Evolutionary conservation across 1,284 basidiomycete genomes (phyloP).

Genomic region (Rhodotorula mucilaginosa): DNA sequence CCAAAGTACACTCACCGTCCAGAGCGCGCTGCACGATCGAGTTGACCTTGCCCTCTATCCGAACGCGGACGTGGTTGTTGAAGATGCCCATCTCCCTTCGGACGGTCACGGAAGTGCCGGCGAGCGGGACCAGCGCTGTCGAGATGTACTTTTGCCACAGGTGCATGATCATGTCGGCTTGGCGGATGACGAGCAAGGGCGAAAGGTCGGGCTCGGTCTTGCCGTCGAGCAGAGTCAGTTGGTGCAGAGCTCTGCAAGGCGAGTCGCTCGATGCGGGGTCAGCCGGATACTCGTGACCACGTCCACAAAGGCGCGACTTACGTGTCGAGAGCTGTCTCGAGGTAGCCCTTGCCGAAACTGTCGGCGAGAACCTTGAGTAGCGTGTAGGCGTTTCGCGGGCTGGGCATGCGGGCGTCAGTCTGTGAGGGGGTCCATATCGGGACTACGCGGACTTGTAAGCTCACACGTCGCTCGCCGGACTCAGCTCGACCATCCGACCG

Average conservation of each 20-base stretch:
- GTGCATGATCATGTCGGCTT: slow-evolving; percentile 85
- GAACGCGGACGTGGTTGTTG: slow-evolving; percentile 83
- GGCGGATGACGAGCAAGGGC: slow-evolving; percentile 64
- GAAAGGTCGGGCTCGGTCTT: slow-evolving; percentile 79
- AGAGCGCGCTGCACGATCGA: slow-evolving; percentile 75
- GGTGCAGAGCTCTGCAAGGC: slow-evolving; percentile 62
- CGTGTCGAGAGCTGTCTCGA: slow-evolving; percentile 91
- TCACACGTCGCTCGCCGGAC: slow-evolving; percentile 72
- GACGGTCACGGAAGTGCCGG: slow-evolving; percentile 77
- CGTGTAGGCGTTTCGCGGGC: slow-evolving; percentile 84
- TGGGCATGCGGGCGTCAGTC: slow-evolving; percentile 46
- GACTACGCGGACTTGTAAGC: slow-evolving; percentile 47
- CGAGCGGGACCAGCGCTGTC: slow-evolving; percentile 84
- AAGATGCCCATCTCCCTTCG: slow-evolving; percentile 91
- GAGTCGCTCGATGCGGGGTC: neutral
- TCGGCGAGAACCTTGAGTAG: slow-evolving; percentile 85
- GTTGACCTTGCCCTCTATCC: slow-evolving; percentile 85
- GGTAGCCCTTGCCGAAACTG: slow-evolving; percentile 77
- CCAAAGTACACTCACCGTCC: slow-evolving; percentile 63
- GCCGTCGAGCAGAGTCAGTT: slow-evolving; percentile 68
- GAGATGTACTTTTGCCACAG: slow-evolving; percentile 97
- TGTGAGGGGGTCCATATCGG: too few relatives aligned
- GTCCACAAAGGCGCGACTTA: slow-evolving; percentile 44
- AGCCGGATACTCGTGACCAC: slow-evolving; percentile 44
- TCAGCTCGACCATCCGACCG: slow-evolving; percentile 85